Evolutionary conservation across 441 rosid genomes (phyloP).

Genomic region (Viola pubescens): DNA sequence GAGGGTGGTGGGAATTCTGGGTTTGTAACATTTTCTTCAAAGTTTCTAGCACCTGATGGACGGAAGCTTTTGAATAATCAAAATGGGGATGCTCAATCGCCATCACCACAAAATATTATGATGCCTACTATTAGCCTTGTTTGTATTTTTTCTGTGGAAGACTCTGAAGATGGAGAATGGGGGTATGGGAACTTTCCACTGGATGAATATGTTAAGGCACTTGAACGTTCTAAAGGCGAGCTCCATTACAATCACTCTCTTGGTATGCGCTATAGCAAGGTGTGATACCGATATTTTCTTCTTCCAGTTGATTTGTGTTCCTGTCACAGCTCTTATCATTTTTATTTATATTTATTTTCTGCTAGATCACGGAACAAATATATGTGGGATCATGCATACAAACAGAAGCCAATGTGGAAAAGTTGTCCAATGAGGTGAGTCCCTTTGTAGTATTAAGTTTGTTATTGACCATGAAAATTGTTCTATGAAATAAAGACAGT

Average conservation of each 20-base stretch:
- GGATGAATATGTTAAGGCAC: conserved; percentile 80
- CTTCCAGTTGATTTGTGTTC: neutral
- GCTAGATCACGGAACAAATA: conserved; percentile 84
- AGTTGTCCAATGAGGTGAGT: conserved; percentile 54
- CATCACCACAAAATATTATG: conserved; percentile 28
- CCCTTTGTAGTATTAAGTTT: conserved; percentile 3
- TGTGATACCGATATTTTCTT: conserved; percentile 21
- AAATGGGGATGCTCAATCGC: conserved; percentile 26
- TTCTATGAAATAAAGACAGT: too few relatives aligned
- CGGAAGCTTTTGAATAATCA: conserved; percentile 48
- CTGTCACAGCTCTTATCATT: neutral
- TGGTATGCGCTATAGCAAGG: conserved; percentile 93
- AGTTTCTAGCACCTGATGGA: conserved; percentile 46
- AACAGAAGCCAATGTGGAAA: conserved; percentile 66
- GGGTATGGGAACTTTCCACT: conserved; percentile 81
- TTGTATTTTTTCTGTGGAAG: conserved; percentile 64
- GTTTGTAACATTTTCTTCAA: conserved; percentile 65
- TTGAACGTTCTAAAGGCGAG: conserved; percentile 90
- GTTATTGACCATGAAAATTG: too few relatives aligned
- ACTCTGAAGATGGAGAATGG: conserved; percentile 83
- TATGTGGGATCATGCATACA: conserved; percentile 86
- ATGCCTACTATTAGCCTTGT: conserved; percentile 46
- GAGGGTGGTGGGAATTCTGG: conserved; percentile 66
- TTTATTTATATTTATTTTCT: conserved; percentile 13
- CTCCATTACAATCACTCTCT: conserved; percentile 73